These are phyloP conservation scores for Pythium guiyangense DNA, from an alignment of 352 stramenopile species.

Conservation along the genomic window DNA sequence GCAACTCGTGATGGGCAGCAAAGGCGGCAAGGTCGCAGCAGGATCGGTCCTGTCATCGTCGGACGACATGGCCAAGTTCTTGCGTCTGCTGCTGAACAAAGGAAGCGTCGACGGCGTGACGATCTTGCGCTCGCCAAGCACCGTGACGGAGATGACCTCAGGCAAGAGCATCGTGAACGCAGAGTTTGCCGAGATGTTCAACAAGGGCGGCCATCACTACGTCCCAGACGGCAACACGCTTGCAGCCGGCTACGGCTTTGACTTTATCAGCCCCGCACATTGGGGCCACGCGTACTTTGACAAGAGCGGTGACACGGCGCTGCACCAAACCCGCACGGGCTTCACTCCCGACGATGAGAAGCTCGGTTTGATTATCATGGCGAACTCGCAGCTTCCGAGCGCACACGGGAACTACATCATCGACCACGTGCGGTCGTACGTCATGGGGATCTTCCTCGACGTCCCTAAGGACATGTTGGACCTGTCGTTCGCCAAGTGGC, in stretches of 20 bases:
- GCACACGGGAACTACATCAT: conserved; percentile 35
- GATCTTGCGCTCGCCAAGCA: conserved; percentile 35
- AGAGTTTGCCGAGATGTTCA: conserved; percentile 31
- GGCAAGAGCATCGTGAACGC: conserved; percentile 37
- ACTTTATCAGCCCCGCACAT: conserved; percentile 44
- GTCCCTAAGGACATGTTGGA: conserved; percentile 52
- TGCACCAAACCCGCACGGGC: conserved; percentile 53
- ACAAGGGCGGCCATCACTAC: conserved; percentile 41
- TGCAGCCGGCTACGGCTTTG: conserved; percentile 58
- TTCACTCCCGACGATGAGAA: conserved; percentile 35
- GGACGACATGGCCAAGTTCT: conserved; percentile 47
- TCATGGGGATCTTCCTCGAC: conserved; percentile 63
- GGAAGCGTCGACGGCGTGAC: conserved; percentile 41
- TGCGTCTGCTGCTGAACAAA: conserved; percentile 63
- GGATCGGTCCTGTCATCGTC: conserved; percentile 47
- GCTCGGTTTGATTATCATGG: conserved; percentile 56
- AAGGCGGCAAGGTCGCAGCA: conserved; percentile 29
- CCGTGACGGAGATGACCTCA: conserved; percentile 53
- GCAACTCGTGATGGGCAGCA: conserved; percentile 19
- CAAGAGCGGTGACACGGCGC: conserved; percentile 54
- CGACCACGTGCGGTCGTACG: conserved; percentile 61
- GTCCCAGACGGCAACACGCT: conserved; percentile 42
- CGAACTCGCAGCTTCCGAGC: conserved; percentile 42
- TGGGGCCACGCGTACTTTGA: conserved; percentile 67
- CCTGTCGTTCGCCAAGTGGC: conserved; percentile 30